Conservation (phyloP, 2,329 filamentous ascomycete genomes). For the Tolypocladium pustulatum region DNA sequence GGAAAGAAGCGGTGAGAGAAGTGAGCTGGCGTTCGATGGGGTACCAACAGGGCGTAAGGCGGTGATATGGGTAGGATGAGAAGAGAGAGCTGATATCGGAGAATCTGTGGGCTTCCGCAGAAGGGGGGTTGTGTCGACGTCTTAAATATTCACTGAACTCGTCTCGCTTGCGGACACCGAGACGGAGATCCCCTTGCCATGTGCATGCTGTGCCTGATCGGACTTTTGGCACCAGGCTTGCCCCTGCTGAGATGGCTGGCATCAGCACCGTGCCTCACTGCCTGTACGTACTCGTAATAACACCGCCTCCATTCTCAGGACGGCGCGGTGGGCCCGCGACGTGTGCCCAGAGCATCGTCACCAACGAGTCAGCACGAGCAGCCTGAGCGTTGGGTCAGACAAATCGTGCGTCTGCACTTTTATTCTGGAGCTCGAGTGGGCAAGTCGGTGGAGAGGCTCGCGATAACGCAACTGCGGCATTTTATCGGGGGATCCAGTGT, state of each 20-base stretch:
- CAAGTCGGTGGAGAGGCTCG: conserved; percentile 10
- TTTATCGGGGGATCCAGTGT: conserved; percentile 17
- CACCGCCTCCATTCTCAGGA: conserved; percentile 12
- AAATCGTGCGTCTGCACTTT: conserved; percentile 1
- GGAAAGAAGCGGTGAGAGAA: conserved; percentile 1
- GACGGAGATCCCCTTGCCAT: background rate
- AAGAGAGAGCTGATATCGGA: background rate
- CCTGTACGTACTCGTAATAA: conserved; percentile 7
- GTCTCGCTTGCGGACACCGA: background rate
- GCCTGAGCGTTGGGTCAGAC: conserved; percentile 2
- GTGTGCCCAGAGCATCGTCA: background rate
- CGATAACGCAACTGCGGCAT: conserved; percentile 19
- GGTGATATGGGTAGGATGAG: background rate
- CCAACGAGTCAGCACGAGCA: conserved; percentile 3
- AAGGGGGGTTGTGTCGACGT: background rate
- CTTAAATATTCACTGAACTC: conserved; percentile 9
- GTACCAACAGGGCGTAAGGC: background rate
- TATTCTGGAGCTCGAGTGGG: conserved; percentile 9
- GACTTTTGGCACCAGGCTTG: background rate
- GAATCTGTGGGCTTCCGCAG: conserved; percentile 2
- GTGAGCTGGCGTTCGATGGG: background rate
- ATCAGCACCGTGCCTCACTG: background rate
- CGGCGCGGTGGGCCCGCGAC: conserved; percentile 7
- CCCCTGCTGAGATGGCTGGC: background rate
- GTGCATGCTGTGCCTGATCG: background rate